Conservation (phyloP, 2,329 filamentous ascomycete genomes). For the Fusarium sarcochroum region DNA sequence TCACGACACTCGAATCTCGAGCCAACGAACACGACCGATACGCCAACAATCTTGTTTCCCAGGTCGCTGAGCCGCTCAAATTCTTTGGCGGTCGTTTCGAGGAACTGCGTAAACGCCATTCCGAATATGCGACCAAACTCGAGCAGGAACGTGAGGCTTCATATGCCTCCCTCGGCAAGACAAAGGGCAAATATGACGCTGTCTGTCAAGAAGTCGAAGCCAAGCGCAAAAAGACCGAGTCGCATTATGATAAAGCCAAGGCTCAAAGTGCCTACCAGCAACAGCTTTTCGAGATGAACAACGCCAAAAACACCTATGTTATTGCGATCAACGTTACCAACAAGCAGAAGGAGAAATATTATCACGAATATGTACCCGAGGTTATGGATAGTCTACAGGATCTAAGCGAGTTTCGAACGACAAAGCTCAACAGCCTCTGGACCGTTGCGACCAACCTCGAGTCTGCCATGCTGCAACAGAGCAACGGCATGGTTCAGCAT, state of each 20-base stretch:
- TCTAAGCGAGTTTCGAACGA: conserved; percentile 88
- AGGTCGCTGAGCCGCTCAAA: conserved; percentile 90
- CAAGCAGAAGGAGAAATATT: conserved; percentile 97
- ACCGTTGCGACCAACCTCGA: conserved; percentile 84
- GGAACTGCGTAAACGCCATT: conserved; percentile 91
- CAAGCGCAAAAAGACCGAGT: conserved; percentile 93
- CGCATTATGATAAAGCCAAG: conserved; percentile 93
- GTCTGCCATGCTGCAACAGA: conserved; percentile 80
- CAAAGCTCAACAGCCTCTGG: conserved; percentile 90
- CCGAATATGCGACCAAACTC: conserved; percentile 88
- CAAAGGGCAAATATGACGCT: conserved; percentile 92
- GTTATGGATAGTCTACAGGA: conserved; percentile 94
- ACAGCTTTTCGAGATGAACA: conserved; percentile 95
- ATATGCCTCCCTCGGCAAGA: conserved; percentile 89
- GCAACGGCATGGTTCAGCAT: conserved; percentile 78
- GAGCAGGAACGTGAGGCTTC: conserved; percentile 89
- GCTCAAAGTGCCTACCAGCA: conserved; percentile 93
- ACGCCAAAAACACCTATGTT: conserved; percentile 97
- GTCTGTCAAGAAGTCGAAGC: conserved; percentile 96
- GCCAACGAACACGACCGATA: conserved; percentile 92
- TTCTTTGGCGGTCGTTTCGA: conserved; percentile 82
- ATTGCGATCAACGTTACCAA: conserved; percentile 97
- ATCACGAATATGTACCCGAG: conserved; percentile 96
- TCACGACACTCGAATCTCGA: conserved; percentile 88
- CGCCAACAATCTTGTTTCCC: conserved; percentile 80